Base-by-base conservation (phyloP, 257 asterid genomes). In the Lantana camara region DNA sequence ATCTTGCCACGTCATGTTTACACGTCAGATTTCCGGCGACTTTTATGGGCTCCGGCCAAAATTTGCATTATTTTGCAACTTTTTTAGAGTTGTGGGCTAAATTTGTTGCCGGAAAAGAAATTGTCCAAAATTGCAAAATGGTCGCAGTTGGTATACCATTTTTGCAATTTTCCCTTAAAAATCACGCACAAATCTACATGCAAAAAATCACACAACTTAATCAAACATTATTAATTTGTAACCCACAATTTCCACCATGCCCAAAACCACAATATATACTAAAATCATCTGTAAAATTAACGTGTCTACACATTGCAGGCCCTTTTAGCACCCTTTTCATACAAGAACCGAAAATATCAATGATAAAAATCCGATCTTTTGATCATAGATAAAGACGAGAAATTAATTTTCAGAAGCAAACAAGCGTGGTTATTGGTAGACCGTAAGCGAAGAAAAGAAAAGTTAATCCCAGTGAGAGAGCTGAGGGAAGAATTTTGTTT, bases 331-430 rank as follows among this genome's bases (percentile, higher is more conserved):
- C 17, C 21, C 34, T 16, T 27, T 2, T 27, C 11, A 35, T 35
- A 2, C 4, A 35, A 35, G 7, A 3, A 35, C 32, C 32, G 4
- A 35, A 35, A 5, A 44, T n/a, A n/a, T n/a, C n/a, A n/a, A n/a
- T n/a, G n/a, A 44, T 4, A 22, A 17, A 51, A 14, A 27, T 52
- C 4, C 1, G 0, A 16, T n/a, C 29, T 7, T 42, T 15, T 23
- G 13, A 5, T 13, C 56, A 30, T 44, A 48, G 73, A 69, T 69
- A 65, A 73, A 35, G 77, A 58, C 66, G 67, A 60, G 49, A 41
- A 34, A 23, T 27, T 27, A 49, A 37, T 58, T 49, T 52, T 35
- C 11, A 7, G 59, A 57, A 66, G 62, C 54, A 20, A 67, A 68
- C 50, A 55, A 38, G 61, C 20, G 14, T 19, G 14, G 34, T 44